A percentile compares a stretch with the other conserved stretches of the same genome.
phyloP scores from a whole-genome alignment of 2,329 filamentous ascomycete species.

The Trichothecium roseum region DNA sequence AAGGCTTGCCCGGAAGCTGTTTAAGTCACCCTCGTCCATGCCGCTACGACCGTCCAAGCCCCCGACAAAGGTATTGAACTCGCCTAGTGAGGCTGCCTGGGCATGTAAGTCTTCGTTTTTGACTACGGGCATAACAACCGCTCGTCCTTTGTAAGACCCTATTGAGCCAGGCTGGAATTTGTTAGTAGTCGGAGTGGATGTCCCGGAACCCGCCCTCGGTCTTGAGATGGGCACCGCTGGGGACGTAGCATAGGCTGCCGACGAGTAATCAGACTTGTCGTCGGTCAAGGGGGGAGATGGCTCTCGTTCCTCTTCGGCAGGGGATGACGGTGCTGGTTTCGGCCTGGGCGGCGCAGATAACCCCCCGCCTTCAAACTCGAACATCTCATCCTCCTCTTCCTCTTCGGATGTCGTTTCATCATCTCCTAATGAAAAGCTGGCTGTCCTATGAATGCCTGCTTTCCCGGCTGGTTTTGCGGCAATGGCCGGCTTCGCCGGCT shows the following conservation, averaged over 20 bases:
- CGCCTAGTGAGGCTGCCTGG: slow-evolving; percentile 35
- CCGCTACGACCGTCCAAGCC: slow-evolving; percentile 40
- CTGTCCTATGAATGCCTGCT: not conserved
- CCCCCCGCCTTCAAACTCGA: slow-evolving; percentile 32
- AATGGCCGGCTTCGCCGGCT: not conserved
- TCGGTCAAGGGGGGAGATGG: slow-evolving; percentile 1
- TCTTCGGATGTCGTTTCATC: slow-evolving; percentile 5
- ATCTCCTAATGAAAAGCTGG: too few relatives aligned
- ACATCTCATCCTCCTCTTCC: slow-evolving; percentile 31
- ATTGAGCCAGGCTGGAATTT: slow-evolving; percentile 29
- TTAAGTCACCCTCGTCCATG: slow-evolving; percentile 33
- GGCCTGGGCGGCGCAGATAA: slow-evolving; percentile 18
- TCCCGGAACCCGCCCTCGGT: slow-evolving; percentile 13
- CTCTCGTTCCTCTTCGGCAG: slow-evolving; percentile 21
- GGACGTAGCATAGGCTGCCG: slow-evolving; percentile 27
- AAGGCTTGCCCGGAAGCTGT: slow-evolving; percentile 30
- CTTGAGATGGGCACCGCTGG: slow-evolving; percentile 30
- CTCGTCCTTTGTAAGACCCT: slow-evolving; percentile 44
- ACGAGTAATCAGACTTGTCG: slow-evolving; percentile 16
- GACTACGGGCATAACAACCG: slow-evolving; percentile 42
- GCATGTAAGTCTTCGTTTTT: slow-evolving; percentile 37
- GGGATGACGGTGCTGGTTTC: slow-evolving; percentile 12
- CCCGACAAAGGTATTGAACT: slow-evolving; percentile 40
- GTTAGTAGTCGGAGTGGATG: slow-evolving; percentile 19
- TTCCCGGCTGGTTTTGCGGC: not conserved